Conservation (phyloP, 306 rosid genomes). For the Delonix regia region DNA sequence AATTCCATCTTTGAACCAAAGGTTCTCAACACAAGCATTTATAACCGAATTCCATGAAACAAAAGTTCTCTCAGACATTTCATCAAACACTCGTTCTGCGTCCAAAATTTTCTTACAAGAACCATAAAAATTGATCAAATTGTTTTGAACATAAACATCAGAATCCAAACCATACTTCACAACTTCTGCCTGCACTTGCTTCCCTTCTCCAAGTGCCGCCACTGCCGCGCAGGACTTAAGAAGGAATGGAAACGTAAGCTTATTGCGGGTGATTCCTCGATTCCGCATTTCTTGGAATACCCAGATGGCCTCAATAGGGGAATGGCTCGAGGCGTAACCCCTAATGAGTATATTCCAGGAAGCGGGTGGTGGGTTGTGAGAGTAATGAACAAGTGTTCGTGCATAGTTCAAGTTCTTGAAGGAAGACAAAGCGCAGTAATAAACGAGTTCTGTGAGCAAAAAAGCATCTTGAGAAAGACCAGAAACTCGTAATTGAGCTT, state of each 20-base stretch:
- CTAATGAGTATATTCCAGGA: conserved; percentile 83
- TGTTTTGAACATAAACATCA: conserved; percentile 79
- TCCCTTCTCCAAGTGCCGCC: conserved; percentile 56
- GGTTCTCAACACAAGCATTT: conserved; percentile 74
- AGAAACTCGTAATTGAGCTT: conserved; percentile 61
- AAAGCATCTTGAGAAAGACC: conserved; percentile 59
- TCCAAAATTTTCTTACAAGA: conserved; percentile 59
- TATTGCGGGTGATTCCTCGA: conserved; percentile 56
- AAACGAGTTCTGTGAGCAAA: conserved; percentile 63
- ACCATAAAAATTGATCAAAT: conserved; percentile 67
- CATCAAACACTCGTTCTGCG: conserved; percentile 65
- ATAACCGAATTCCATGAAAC: conserved; percentile 88
- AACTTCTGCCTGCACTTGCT: conserved; percentile 60
- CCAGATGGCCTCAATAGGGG: conserved; percentile 57
- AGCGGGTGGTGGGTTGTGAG: conserved; percentile 42
- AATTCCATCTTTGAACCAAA: conserved; percentile 55
- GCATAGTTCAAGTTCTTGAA: conserved; percentile 58
- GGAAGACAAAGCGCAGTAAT: conserved; percentile 57
- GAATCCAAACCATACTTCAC: conserved; percentile 67
- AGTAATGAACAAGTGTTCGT: conserved; percentile 46
- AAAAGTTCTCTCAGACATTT: conserved; percentile 61
- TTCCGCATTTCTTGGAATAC: conserved; percentile 61
- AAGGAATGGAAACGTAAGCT: conserved; percentile 74
- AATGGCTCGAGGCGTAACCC: conserved; percentile 62
- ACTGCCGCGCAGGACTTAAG: conserved; percentile 65